These are phyloP conservation scores for Scleroderma citrinum DNA, from an alignment of 768 basidiomycete genomes.

Conservation along the genomic window DNA sequence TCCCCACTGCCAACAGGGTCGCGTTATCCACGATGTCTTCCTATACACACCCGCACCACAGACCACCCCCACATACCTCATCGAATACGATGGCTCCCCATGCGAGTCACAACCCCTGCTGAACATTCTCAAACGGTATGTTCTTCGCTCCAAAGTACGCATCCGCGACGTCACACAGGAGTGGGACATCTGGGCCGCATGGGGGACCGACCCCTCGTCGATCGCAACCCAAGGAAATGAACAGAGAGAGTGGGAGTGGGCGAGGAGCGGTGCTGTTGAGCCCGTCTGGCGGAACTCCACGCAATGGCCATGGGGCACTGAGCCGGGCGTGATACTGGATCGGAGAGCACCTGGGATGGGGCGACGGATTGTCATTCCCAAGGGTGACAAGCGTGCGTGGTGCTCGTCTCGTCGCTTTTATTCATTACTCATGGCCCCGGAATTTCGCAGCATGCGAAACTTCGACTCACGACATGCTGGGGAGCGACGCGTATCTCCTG, in stretches of 20 bases:
- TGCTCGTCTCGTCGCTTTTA: neutral
- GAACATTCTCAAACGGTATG: constrained; percentile 72
- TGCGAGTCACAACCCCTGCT: constrained; percentile 58
- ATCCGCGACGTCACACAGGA: constrained; percentile 71
- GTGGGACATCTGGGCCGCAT: constrained; percentile 78
- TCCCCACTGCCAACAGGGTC: constrained; percentile 48
- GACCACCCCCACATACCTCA: constrained; percentile 50
- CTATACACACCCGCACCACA: constrained; percentile 56
- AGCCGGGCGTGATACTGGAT: constrained; percentile 51
- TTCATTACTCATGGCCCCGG: constrained; percentile 3
- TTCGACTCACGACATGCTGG: constrained; percentile 48
- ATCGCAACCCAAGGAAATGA: constrained; percentile 14
- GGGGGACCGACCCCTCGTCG: constrained; percentile 43
- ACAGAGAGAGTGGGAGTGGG: constrained; percentile 44
- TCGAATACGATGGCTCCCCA: constrained; percentile 64
- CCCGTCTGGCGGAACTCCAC: constrained; percentile 55
- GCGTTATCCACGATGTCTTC: constrained; percentile 86
- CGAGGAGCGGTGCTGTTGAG: constrained; percentile 72
- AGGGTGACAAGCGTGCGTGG: constrained; percentile 69
- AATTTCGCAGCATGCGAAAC: constrained; percentile 44
- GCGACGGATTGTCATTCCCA: constrained; percentile 57
- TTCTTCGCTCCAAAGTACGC: constrained; percentile 86
- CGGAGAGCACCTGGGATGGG: constrained; percentile 78
- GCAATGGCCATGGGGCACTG: constrained; percentile 56
- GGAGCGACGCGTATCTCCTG: constrained; percentile 57